Conservation (phyloP, 257 asterid species). For the Verbascum thapsus region DNA sequence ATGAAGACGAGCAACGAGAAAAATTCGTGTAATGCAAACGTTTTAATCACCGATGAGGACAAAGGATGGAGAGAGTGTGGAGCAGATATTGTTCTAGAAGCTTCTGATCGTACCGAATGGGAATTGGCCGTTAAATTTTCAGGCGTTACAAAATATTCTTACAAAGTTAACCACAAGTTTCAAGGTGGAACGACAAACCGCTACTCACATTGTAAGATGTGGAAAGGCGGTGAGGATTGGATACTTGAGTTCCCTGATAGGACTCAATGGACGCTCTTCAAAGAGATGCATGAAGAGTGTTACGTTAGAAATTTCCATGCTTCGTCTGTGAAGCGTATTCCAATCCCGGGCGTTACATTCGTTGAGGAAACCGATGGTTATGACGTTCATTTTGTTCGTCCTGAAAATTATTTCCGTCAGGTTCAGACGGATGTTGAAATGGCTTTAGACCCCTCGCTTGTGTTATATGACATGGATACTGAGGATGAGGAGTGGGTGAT, state of each 20-base stretch:
- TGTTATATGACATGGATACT: conserved; percentile 75
- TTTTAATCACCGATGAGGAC: conserved; percentile 61
- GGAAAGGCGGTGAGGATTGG: conserved; percentile 93
- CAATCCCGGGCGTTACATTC: conserved; percentile 73
- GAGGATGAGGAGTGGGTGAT: conserved; percentile 74
- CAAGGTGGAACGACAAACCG: conserved; percentile 80
- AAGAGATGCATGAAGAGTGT: conserved; percentile 86
- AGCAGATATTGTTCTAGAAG: conserved; percentile 55
- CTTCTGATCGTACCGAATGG: conserved; percentile 68
- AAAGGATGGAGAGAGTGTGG: conserved; percentile 84
- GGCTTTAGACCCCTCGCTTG: conserved; percentile 65
- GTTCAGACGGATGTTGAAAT: conserved; percentile 71
- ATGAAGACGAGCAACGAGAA: conserved; percentile 57
- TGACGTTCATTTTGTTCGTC: conserved; percentile 46
- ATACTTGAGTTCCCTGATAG: conserved; percentile 74
- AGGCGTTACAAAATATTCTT: conserved; percentile 59
- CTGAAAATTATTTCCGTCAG: conserved; percentile 55
- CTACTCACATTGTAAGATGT: conserved; percentile 80
- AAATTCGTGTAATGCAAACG: conserved; percentile 58
- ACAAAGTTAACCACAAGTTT: conserved; percentile 60
- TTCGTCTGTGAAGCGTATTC: conserved; percentile 74
- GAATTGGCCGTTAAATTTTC: conserved; percentile 58
- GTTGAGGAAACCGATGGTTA: conserved; percentile 54
- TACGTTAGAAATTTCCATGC: conserved; percentile 78
- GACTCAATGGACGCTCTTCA: conserved; percentile 74